Conservation (phyloP, 2,329 filamentous ascomycete genomes). For the Pyrenophora teres region DNA sequence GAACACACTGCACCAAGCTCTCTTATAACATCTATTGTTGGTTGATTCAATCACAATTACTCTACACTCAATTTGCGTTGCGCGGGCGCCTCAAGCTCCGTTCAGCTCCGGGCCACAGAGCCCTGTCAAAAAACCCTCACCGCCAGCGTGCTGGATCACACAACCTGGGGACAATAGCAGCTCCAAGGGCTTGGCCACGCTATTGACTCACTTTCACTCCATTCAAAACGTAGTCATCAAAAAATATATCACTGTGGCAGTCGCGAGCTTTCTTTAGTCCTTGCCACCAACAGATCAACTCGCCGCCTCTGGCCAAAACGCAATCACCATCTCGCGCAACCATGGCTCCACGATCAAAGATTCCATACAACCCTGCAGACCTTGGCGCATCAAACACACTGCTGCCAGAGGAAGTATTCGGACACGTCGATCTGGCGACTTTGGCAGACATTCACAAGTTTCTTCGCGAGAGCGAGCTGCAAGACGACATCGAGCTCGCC, state of each 20-base stretch:
- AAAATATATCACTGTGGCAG: background rate
- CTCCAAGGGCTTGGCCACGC: background rate
- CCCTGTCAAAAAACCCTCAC: constrained; percentile 16
- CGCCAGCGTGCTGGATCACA: constrained; percentile 1
- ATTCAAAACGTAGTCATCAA: background rate
- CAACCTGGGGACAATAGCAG: constrained; percentile 5
- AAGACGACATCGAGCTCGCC: constrained; percentile 27
- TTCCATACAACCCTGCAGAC: constrained; percentile 5
- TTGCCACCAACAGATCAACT: background rate
- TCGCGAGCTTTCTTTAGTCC: background rate
- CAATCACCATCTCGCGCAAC: background rate
- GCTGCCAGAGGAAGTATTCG: constrained; percentile 23
- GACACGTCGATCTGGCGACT: constrained; percentile 30
- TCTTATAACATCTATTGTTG: background rate
- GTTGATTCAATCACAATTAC: background rate
- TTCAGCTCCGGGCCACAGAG: constrained; percentile 2
- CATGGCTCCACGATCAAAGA: constrained; percentile 12
- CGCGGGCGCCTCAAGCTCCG: constrained; percentile 2
- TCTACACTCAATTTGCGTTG: background rate
- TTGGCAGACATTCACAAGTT: constrained; percentile 27
- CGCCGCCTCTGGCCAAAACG: background rate
- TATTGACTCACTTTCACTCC: background rate
- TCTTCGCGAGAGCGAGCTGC: constrained; percentile 25
- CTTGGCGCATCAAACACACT: constrained; percentile 9
- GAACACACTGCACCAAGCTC: background rate